These are phyloP conservation scores for Aspergillus japonicus DNA, from an alignment of 2,329 filamentous ascomycete species.

Conservation along the genomic window DNA sequence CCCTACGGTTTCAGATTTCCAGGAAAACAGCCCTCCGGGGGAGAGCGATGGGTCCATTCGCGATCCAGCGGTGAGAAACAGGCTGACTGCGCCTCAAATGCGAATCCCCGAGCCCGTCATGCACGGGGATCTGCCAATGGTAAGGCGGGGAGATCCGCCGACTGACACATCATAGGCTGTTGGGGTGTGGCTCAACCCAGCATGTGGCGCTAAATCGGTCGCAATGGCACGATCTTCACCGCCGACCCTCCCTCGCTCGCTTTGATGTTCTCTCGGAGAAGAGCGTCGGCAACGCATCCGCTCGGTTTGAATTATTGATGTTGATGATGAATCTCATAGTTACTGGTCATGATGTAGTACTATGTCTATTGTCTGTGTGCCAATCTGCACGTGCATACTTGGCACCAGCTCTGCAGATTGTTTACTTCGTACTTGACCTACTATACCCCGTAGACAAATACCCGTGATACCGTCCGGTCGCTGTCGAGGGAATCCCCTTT, in stretches of 20 bases:
- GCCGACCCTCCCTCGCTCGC: conserved; percentile 16
- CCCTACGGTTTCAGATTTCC: background rate
- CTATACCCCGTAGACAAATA: background rate
- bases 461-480: background rate
- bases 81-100: conserved; percentile 20
- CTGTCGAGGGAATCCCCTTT: background rate
- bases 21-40: background rate
- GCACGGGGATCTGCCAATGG: conserved; percentile 20
- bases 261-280: conserved; percentile 11
- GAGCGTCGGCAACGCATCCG: conserved; percentile 7
- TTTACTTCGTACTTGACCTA: background rate
- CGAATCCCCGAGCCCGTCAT: conserved; percentile 10
- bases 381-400: background rate
- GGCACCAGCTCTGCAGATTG: conserved; percentile 9
- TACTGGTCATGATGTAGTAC: background rate
- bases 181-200: conserved; percentile 19
- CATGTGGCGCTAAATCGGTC: conserved; percentile 19
- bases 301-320: background rate
- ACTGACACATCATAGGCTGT: conserved; percentile 18
- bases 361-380: background rate
- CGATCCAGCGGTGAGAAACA: conserved; percentile 12
- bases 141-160: conserved; percentile 18
- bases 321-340: background rate
- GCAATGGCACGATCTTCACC: conserved; percentile 17
- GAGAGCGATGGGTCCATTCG: conserved; percentile 18